Percentiles rank a stretch among this genome's conserved stretches.
Evolutionary conservation across 306 rosid genomes (phyloP).

Genomic region (Vigna angularis): DNA sequence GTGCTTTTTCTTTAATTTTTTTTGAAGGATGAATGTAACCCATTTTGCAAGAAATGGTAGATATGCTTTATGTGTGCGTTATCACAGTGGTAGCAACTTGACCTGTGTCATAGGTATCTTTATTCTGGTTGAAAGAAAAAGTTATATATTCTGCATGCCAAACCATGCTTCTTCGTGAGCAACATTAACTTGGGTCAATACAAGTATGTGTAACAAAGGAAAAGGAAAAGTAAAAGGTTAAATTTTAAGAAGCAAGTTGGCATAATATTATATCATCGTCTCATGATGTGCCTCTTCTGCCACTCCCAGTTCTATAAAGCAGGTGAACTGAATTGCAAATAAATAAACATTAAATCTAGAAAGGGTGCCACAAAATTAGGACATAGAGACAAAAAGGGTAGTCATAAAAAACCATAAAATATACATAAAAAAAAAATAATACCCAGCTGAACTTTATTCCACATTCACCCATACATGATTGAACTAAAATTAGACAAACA

Average conservation of each 20-base stretch:
- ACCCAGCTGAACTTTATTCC: constrained; percentile 35
- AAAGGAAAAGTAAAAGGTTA: neutral
- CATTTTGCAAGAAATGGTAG: constrained; percentile 35
- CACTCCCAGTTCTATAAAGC: neutral
- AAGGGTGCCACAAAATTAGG: neutral
- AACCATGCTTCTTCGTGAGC: constrained; percentile 19
- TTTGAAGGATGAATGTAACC: neutral
- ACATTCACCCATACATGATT: constrained; percentile 34
- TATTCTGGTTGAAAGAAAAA: constrained; percentile 33
- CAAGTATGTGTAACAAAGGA: neutral
- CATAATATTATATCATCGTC: constrained; percentile 17
- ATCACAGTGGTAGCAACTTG: neutral
- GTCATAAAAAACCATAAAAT: neutral
- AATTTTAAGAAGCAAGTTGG: constrained; percentile 9
- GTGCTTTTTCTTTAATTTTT: neutral
- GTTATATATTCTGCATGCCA: constrained; percentile 8
- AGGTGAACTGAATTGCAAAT: neutral
- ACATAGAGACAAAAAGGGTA: constrained; percentile 11
- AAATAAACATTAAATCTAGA: neutral
- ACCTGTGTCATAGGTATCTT: constrained; percentile 16
- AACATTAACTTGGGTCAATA: constrained; percentile 32
- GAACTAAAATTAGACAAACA: constrained; percentile 9
- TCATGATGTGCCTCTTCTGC: constrained; percentile 33
- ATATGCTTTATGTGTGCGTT: constrained; percentile 9
- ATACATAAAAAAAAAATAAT: neutral